These are phyloP conservation scores for Entonaema liquescens DNA, from an alignment of 495 filamentous ascomycete genomes.

Conservation along the genomic window DNA sequence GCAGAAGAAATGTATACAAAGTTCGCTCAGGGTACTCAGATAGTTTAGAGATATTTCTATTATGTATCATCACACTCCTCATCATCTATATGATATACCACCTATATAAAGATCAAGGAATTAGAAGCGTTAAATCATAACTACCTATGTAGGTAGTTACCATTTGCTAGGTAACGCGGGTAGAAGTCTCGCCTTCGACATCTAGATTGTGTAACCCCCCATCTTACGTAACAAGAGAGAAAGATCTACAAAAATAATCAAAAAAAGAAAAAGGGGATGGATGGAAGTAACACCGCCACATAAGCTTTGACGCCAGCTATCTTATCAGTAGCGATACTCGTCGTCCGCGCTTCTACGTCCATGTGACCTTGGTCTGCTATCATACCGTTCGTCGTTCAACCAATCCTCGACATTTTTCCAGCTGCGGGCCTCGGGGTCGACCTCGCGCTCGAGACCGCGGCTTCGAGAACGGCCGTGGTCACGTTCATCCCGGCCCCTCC, in stretches of 20 bases:
- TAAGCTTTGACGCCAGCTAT: not conserved
- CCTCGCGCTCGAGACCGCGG: slow-evolving; percentile 40
- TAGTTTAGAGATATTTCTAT: not conserved
- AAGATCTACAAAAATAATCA: not conserved
- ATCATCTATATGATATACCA: not conserved
- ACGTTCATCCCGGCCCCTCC: slow-evolving; percentile 28
- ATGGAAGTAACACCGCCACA: not conserved
- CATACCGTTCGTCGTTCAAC: slow-evolving; percentile 38
- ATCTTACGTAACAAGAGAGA: not conserved
- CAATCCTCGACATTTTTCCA: slow-evolving; percentile 48
- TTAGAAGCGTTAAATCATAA: not conserved
- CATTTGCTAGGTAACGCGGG: not conserved
- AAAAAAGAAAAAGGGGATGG: not conserved
- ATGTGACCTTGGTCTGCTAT: slow-evolving; percentile 27
- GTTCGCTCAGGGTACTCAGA: not conserved
- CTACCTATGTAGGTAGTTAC: no score
- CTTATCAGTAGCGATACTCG: slow-evolving; percentile 41
- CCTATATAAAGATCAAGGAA: not conserved
- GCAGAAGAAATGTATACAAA: not conserved
- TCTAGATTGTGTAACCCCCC: not conserved
- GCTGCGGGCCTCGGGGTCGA: slow-evolving; percentile 39
- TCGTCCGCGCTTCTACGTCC: slow-evolving; percentile 24
- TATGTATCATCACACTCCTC: not conserved
- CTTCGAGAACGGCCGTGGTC: slow-evolving; percentile 13
- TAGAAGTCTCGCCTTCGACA: not conserved